These are phyloP conservation scores for Trypanosoma congolense DNA, from an alignment of 208 protist genomes.

Conservation along the genomic window DNA sequence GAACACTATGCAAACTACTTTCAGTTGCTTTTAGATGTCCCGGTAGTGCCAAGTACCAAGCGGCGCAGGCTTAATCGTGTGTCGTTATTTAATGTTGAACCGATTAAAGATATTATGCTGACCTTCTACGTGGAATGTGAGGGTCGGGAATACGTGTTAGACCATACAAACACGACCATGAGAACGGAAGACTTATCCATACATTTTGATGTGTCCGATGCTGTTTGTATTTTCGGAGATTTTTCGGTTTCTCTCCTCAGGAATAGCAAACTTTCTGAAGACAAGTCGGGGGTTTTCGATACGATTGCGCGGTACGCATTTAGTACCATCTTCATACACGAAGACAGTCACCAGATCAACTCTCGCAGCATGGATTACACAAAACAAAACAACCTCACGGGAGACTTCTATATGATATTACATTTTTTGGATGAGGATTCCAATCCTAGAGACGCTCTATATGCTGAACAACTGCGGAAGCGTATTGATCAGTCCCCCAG, in stretches of 20 bases:
- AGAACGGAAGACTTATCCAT: conserved; percentile 25
- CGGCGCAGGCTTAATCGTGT: conserved; percentile 40
- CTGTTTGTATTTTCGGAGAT: conserved; percentile 67
- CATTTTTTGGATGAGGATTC: conserved; percentile 43
- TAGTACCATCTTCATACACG: conserved; percentile 73
- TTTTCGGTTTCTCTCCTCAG: conserved; percentile 49
- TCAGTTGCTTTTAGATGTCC: conserved; percentile 71
- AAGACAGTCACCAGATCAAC: conserved; percentile 49
- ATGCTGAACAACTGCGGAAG: conserved; percentile 46
- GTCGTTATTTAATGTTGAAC: conserved; percentile 60
- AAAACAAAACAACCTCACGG: conserved; percentile 29
- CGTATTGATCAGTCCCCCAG: conserved; percentile 66
- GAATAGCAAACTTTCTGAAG: conserved; percentile 28
- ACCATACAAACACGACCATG: conserved; percentile 49
- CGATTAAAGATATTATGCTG: conserved; percentile 32
- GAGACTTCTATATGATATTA: conserved; percentile 67
- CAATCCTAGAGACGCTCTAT: conserved; percentile 30
- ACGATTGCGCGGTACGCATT: conserved; percentile 66
- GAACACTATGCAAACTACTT: conserved; percentile 82
- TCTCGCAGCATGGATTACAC: conserved; percentile 76
- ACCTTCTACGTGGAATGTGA: conserved; percentile 54
- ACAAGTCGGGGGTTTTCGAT: conserved; percentile 19
- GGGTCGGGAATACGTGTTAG: conserved; percentile 34
- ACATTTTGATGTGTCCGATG: conserved; percentile 41
- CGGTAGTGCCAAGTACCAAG: conserved; percentile 54